These are phyloP conservation scores for Cyclotella cryptica DNA, from an alignment of 108 stramenopile species.

Conservation along the genomic window DNA sequence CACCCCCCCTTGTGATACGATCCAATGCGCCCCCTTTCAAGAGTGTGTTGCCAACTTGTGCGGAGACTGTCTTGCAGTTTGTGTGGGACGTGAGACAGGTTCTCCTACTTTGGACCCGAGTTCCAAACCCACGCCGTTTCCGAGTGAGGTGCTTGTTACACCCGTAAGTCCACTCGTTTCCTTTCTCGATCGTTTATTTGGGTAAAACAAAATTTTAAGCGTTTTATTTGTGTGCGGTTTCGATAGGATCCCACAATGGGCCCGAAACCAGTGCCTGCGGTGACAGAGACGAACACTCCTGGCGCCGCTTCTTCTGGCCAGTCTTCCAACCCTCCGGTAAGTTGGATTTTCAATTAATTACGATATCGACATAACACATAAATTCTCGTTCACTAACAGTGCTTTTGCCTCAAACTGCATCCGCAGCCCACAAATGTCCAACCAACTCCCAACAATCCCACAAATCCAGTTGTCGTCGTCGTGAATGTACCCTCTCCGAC, in stretches of 20 bases:
- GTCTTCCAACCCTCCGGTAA: neutral
- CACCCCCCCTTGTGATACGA: neutral
- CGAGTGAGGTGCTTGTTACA: neutral
- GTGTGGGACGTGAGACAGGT: neutral
- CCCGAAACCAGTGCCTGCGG: neutral
- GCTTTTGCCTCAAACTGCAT: neutral
- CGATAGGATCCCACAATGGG: neutral
- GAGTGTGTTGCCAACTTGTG: neutral
- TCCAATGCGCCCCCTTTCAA: neutral
- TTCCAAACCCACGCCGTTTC: neutral
- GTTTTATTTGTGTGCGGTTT: neutral
- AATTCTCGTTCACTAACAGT: neutral
- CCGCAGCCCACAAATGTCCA: neutral
- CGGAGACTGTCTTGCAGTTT: neutral
- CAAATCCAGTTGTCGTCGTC: neutral
- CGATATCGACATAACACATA: neutral
- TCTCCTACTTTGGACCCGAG: neutral
- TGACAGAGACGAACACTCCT: neutral
- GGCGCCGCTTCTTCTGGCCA: neutral
- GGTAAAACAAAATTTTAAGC: neutral
- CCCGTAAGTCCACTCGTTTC: neutral
- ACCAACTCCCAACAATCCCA: neutral
- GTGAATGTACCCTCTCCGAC: neutral
- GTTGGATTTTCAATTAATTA: neutral
- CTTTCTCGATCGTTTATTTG: neutral